Evolutionary conservation across 768 basidiomycete species (phyloP).

Genomic region (Boletus huronensis): DNA sequence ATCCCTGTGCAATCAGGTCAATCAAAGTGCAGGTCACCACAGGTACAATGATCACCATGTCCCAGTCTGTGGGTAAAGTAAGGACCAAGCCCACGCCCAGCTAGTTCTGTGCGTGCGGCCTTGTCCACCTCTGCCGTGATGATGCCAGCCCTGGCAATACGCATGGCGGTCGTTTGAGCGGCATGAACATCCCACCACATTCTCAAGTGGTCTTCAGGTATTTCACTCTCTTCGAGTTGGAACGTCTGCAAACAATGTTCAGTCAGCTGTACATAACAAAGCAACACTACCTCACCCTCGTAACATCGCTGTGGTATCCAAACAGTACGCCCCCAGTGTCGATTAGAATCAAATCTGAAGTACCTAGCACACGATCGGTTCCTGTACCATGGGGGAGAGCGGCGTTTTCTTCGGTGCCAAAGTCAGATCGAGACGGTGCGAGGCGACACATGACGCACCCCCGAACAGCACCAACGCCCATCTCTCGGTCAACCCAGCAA

Average conservation of each 20-base stretch:
- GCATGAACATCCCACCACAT: slow-evolving; percentile 64
- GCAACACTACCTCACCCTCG: slow-evolving; percentile 48
- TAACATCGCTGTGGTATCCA: slow-evolving; percentile 77
- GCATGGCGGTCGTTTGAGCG: slow-evolving; percentile 59
- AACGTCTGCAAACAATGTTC: slow-evolving; percentile 47
- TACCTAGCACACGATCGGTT: slow-evolving; percentile 55
- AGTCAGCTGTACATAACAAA: background rate
- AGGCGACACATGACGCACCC: slow-evolving; percentile 41
- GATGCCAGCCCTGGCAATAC: slow-evolving; percentile 44
- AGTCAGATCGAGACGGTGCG: background rate
- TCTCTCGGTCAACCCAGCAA: slow-evolving; percentile 55
- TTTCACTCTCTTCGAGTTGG: slow-evolving; percentile 53
- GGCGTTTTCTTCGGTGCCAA: slow-evolving; percentile 60
- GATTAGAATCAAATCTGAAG: slow-evolving; percentile 66
- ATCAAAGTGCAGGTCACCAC: slow-evolving; percentile 11
- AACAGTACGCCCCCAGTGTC: slow-evolving; percentile 70
- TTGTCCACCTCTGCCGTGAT: slow-evolving; percentile 56
- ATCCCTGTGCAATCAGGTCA: slow-evolving; percentile 52
- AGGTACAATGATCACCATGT: slow-evolving; percentile 50
- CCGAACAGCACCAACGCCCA: slow-evolving; percentile 75
- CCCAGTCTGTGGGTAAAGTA: slow-evolving; percentile 83
- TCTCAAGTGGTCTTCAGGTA: slow-evolving; percentile 48
- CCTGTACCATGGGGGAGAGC: slow-evolving; percentile 83
- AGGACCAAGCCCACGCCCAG: slow-evolving; percentile 39
- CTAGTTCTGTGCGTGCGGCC: slow-evolving; percentile 54